Conservation (phyloP, 2,329 filamentous ascomycete species). For the Diaporthe sp. region DNA sequence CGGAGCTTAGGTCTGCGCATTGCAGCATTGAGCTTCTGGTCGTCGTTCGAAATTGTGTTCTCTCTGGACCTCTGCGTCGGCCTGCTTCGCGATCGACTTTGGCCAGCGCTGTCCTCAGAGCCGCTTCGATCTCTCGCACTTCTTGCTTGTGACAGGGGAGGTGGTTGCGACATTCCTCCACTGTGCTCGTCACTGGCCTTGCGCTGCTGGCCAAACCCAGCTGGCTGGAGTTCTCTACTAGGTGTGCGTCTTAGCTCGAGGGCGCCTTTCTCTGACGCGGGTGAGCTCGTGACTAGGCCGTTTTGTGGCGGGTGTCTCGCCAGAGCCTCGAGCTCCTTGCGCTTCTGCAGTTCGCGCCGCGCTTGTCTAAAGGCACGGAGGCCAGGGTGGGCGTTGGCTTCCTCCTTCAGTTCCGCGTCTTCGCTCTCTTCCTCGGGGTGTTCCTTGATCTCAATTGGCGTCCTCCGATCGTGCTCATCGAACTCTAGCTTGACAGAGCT, state of each 20-base stretch:
- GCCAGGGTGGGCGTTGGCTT: conserved; percentile 63
- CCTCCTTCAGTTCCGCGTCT: conserved; percentile 46
- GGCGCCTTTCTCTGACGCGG: conserved; percentile 16
- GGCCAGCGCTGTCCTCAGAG: conserved; percentile 66
- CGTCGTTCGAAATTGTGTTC: conserved; percentile 54
- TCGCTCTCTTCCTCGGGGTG: conserved; percentile 42
- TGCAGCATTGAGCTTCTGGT: conserved; percentile 51
- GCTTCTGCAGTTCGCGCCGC: conserved; percentile 68
- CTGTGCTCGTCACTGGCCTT: conserved; percentile 59
- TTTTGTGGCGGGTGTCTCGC: conserved; percentile 52
- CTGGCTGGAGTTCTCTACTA: conserved; percentile 59
- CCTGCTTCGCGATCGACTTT: conserved; percentile 55
- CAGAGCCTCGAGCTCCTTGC: conserved; percentile 66
- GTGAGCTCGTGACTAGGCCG: conserved; percentile 17
- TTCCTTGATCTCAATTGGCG: conserved; percentile 15
- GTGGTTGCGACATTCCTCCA: conserved; percentile 46
- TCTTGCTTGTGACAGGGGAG: conserved; percentile 48
- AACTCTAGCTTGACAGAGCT: conserved; percentile 56
- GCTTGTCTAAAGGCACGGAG: conserved; percentile 71
- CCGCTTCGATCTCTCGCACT: conserved; percentile 68
- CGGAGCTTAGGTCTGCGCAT: conserved; percentile 52
- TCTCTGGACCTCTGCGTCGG: conserved; percentile 56
- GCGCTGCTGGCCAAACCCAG: conserved; percentile 59
- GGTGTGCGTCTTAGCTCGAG: conserved; percentile 50
- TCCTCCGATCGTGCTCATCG: conserved; percentile 50